phyloP scores from a whole-genome alignment of 2,329 filamentous ascomycete genomes.

The Aspergillus transmontanensis region DNA sequence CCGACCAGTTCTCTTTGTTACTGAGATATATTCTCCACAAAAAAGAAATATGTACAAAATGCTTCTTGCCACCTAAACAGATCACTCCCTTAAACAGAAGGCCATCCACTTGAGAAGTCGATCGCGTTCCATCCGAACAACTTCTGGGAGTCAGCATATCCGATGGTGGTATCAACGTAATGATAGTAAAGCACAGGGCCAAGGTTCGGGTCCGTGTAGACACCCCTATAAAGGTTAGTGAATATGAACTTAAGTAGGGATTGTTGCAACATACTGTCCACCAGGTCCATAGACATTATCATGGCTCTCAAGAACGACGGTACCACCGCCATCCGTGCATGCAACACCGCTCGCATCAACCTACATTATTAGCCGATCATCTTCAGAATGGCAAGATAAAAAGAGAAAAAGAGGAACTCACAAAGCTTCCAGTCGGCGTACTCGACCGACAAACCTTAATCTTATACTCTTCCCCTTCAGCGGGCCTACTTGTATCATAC shows the following conservation, averaged over 20 bases:
- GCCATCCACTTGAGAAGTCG: conserved; percentile 50
- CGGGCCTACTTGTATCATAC: conserved; percentile 56
- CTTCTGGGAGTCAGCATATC: conserved; percentile 52
- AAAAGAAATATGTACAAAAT: neutral
- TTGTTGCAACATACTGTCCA: conserved; percentile 57
- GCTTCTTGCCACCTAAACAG: neutral
- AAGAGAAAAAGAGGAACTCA: conserved; percentile 26
- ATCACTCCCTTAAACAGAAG: conserved; percentile 33
- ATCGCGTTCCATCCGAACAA: conserved; percentile 52
- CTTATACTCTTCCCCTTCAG: conserved; percentile 64
- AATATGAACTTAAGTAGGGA: neutral
- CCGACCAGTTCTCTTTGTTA: no score
- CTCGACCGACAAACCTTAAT: conserved; percentile 66
- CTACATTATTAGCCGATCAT: conserved; percentile 12
- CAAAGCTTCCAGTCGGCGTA: conserved; percentile 56
- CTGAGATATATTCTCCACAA: neutral
- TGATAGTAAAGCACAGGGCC: conserved; percentile 66
- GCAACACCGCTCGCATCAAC: conserved; percentile 56
- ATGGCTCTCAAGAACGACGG: conserved; percentile 58
- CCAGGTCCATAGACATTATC: conserved; percentile 65
- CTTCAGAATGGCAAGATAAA: neutral
- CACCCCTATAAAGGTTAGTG: conserved; percentile 27
- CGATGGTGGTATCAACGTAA: conserved; percentile 59
- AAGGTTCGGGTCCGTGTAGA: conserved; percentile 34
- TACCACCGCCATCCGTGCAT: conserved; percentile 62